Evolutionary conservation across 2,329 filamentous ascomycete genomes (phyloP).

Genomic region (Gnomoniopsis smithogilvyi): DNA sequence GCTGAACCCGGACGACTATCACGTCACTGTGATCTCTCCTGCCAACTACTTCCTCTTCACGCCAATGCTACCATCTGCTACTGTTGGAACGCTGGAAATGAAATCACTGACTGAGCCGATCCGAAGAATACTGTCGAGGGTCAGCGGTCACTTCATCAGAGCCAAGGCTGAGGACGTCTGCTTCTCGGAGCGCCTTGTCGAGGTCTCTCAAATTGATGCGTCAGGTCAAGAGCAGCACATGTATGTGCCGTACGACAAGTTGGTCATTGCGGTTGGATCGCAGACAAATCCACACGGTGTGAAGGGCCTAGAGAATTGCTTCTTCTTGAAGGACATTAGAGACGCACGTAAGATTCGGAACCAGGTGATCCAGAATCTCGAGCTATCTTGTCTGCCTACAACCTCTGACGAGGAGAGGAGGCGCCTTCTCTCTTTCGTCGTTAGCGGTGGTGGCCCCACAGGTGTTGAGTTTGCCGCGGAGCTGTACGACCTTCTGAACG

Average conservation of each 20-base stretch:
- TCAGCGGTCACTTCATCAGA: constrained; percentile 86
- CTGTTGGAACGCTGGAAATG: constrained; percentile 90
- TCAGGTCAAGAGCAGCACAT: constrained; percentile 74
- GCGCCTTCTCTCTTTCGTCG: constrained; percentile 88
- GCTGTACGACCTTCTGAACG: constrained; percentile 92
- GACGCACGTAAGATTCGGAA: constrained; percentile 90
- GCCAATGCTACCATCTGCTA: constrained; percentile 95
- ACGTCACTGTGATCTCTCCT: constrained; percentile 91
- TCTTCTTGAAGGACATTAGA: constrained; percentile 92
- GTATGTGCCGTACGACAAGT: constrained; percentile 96
- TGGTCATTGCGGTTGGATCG: constrained; percentile 88
- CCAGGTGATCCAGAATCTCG: constrained; percentile 82
- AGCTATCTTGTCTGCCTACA: constrained; percentile 88
- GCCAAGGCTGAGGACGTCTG: constrained; percentile 85
- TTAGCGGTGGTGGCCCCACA: constrained; percentile 92
- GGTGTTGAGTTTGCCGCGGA: constrained; percentile 98
- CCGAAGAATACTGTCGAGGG: constrained; percentile 72
- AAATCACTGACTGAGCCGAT: constrained; percentile 92
- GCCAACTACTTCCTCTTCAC: constrained; percentile 98
- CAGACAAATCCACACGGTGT: constrained; percentile 94
- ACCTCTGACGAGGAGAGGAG: constrained; percentile 84
- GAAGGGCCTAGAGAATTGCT: constrained; percentile 87
- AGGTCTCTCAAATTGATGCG: constrained; percentile 71
- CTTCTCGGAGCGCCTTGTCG: constrained; percentile 86
- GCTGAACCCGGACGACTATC: constrained; percentile 85